These are phyloP conservation scores for Malus asiatica DNA, from an alignment of 306 rosid species.

Conservation along the genomic window DNA sequence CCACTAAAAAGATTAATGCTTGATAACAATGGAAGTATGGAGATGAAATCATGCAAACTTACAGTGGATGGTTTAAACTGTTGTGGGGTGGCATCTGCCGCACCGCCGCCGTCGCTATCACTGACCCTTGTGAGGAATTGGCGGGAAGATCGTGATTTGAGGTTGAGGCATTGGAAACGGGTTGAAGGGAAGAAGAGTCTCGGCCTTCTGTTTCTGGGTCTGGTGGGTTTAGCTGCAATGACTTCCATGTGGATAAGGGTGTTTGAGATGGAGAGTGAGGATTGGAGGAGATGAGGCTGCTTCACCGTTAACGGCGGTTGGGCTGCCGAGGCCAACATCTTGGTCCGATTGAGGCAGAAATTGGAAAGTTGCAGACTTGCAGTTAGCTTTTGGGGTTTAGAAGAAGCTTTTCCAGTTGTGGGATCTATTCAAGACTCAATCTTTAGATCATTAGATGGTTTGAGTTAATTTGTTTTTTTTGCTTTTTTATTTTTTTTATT, in stretches of 20 bases:
- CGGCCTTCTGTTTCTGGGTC: slow-evolving; percentile 16
- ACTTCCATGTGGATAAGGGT: slow-evolving; percentile 5
- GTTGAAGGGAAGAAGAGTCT: slow-evolving; percentile 4
- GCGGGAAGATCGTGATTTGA: slow-evolving; percentile 25
- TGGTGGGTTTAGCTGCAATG: slow-evolving; percentile 13
- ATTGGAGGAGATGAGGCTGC: slow-evolving; percentile 24
- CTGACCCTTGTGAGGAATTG: slow-evolving; percentile 30
- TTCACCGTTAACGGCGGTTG: slow-evolving; percentile 35
- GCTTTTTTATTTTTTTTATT: background rate
- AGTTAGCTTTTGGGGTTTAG: background rate
- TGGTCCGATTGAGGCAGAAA: background rate
- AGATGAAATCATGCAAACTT: slow-evolving; percentile 6
- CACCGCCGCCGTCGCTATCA: slow-evolving; percentile 28
- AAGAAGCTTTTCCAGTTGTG: background rate
- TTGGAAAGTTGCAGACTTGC: background rate
- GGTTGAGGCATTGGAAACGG: background rate
- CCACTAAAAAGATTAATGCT: background rate
- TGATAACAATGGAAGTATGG: background rate
- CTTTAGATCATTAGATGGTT: background rate
- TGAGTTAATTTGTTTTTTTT: background rate
- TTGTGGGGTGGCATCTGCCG: slow-evolving; percentile 38
- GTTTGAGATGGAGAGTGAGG: background rate
- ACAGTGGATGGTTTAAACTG: slow-evolving; percentile 36
- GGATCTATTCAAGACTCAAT: background rate
- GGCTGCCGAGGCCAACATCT: slow-evolving; percentile 45